These are phyloP conservation scores for Dryadomyces quercivorus DNA, from an alignment of 2,329 filamentous ascomycete genomes.

Conservation along the genomic window DNA sequence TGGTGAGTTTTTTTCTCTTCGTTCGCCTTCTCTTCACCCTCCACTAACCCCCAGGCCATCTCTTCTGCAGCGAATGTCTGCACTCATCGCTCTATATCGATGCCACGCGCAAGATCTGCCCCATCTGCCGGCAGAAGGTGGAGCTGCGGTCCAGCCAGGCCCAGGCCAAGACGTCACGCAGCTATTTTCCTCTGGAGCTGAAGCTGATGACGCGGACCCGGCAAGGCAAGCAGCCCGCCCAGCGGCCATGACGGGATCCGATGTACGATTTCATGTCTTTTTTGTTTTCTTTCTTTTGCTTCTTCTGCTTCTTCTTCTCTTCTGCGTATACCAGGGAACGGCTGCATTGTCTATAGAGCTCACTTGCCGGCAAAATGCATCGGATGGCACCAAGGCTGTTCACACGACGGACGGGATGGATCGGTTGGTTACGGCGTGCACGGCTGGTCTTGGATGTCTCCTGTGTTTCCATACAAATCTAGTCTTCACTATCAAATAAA, in stretches of 20 bases:
- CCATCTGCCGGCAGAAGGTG: conserved; percentile 50
- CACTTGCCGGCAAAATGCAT: too few relatives aligned
- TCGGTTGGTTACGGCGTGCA: too few relatives aligned
- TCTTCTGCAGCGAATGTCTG: conserved; percentile 52
- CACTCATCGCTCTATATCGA: conserved; percentile 48
- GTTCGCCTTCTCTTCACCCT: not conserved
- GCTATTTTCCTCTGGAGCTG: conserved; percentile 46
- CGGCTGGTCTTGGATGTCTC: too few relatives aligned
- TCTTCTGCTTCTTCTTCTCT: too few relatives aligned
- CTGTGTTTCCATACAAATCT: too few relatives aligned
- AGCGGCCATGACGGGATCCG: not conserved
- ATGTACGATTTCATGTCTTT: not conserved
- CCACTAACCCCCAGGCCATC: conserved; percentile 34
- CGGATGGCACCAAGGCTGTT: too few relatives aligned
- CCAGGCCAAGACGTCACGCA: conserved; percentile 32
- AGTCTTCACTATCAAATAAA: too few relatives aligned
- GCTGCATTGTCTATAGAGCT: too few relatives aligned
- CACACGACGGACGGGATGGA: too few relatives aligned
- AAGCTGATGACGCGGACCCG: conserved; percentile 47
- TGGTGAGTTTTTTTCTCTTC: conserved; percentile 32
- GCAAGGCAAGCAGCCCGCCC: conserved; percentile 33
- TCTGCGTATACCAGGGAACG: too few relatives aligned
- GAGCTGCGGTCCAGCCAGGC: conserved; percentile 20
- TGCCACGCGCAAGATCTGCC: conserved; percentile 43
- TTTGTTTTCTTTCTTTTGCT: too few relatives aligned